Percentiles rank a stretch among this genome's conserved stretches.
Conservation (phyloP, 495 filamentous ascomycete species). For the Astrocystis sublimbata region DNA sequence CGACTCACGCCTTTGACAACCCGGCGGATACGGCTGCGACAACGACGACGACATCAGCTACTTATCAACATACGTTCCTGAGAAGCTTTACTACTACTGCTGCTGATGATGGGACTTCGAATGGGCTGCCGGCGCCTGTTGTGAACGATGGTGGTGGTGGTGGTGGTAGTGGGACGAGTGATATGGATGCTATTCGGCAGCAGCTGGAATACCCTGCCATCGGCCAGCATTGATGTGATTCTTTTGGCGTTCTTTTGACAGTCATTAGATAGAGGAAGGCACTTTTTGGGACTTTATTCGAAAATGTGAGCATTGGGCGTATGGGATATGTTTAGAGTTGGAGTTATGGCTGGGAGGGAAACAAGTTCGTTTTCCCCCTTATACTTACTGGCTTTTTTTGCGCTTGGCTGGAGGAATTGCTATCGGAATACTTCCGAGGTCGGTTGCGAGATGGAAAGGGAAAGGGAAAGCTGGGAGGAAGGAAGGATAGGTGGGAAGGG, state of each 20-base stretch:
- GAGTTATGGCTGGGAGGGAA: neutral
- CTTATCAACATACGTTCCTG: conserved; percentile 4
- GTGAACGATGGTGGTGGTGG: too few species aligned
- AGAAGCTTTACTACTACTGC: neutral
- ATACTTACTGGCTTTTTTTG: neutral
- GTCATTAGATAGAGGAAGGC: neutral
- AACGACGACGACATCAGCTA: conserved; percentile 1
- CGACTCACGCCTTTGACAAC: conserved; percentile 3
- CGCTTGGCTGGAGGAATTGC: neutral
- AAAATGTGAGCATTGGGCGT: neutral
- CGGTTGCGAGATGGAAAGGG: neutral
- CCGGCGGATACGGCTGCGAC: conserved; percentile 37
- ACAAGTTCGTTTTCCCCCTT: neutral
- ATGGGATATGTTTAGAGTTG: neutral
- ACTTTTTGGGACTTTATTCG: neutral
- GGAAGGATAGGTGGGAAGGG: neutral
- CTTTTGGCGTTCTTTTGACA: too few species aligned
- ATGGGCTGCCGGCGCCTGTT: neutral
- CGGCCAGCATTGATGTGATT: neutral
- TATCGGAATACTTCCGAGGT: too few species aligned
- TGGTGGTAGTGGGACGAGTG: neutral
- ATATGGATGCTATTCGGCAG: too few species aligned
- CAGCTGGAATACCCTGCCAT: conserved; percentile 4
- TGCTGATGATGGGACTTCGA: too few species aligned
- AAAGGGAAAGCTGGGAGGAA: neutral